phyloP scores from a whole-genome alignment of 371 early-diverging fungal species.

The Paraphysoderma sedebokerense region DNA sequence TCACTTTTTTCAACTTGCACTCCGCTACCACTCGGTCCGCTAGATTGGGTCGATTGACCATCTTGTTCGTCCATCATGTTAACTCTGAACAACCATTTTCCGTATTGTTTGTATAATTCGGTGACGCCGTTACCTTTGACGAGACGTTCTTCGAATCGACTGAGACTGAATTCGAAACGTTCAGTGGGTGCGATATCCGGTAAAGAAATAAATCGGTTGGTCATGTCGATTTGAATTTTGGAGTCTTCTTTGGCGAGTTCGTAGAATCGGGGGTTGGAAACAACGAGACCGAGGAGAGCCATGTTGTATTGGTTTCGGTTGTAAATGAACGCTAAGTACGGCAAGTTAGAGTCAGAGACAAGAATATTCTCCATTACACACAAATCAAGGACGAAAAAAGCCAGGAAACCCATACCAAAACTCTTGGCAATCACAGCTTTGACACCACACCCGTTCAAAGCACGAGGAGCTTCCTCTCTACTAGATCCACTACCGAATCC shows the following conservation, averaged over 20 bases:
- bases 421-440: conserved; percentile 62
- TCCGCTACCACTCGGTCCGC: too few species aligned
- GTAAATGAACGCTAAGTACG: conserved; percentile 43
- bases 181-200: conserved; percentile 15
- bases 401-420: too few species aligned
- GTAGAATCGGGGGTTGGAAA: conserved; percentile 48
- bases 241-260: conserved; percentile 43
- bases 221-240: conserved; percentile 39
- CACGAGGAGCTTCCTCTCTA: conserved; percentile 60
- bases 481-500: conserved; percentile 58
- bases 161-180: conserved; percentile 31
- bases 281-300: conserved; percentile 48
- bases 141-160: conserved; percentile 49
- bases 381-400: too few species aligned
- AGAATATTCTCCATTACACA: too few species aligned
- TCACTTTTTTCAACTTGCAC: too few species aligned
- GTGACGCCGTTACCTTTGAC: conserved; percentile 59
- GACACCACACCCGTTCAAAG: conserved; percentile 41
- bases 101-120: conserved; percentile 51
- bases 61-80: too few species aligned
- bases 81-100: conserved; percentile 44
- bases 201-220: conserved; percentile 29
- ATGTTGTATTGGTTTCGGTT: conserved; percentile 50
- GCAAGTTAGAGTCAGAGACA: too few species aligned
- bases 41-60: too few species aligned